Evolutionary conservation across 2,329 filamentous ascomycete genomes (phyloP), one percentile per base, ranked within the genome.

Genomic region (Talaromyces funiculosus): DNA sequence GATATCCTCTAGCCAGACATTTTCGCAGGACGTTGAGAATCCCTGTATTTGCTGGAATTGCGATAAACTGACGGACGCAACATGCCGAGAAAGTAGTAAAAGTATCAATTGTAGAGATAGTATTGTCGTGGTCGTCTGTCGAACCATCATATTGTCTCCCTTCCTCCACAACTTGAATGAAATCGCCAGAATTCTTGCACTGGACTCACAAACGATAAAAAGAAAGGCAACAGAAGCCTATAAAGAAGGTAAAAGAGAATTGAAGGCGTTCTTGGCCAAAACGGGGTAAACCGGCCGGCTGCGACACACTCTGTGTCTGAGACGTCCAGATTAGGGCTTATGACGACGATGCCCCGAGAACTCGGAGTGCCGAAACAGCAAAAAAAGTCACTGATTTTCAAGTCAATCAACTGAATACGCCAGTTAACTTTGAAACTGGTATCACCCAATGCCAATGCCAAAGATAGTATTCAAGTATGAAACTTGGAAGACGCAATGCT

Each of bases 1-100:
- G 37, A 64, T 60, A 14, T 53, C 29, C 33, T 57, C 38, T 35
- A 57, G 55, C 62, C 60, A 64, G 29, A 60, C 53, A n/a, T 43
- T 24, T 31, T 43, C 47, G 35, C 62, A 64, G 20, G 47, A 20
- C 12, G 8, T 18, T 3, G 62, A 59, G 38, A 64, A 59, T 3
- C 49, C 47, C 24, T 57, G 38, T 29, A 64, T 64, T 51, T 59
- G 35, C 35, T 64, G 56, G 29, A 62, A 64, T 49, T 64, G 60
- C 9, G 62, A 62, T 12, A 64, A 37, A 5, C 60, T 57, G 57
- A 64, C 40, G 8, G 62, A 56, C 6, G 35, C 29, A 10, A 45
- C 57, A 14, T 49, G 12, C 29, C 33, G 20, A 22, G 20, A 29
- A 14, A 43, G 35, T n/a, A 62, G 33, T 24, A 59, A 18, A 42